Conservation (phyloP, 1,284 basidiomycete genomes). For the Pyrrhoderma noxium region DNA sequence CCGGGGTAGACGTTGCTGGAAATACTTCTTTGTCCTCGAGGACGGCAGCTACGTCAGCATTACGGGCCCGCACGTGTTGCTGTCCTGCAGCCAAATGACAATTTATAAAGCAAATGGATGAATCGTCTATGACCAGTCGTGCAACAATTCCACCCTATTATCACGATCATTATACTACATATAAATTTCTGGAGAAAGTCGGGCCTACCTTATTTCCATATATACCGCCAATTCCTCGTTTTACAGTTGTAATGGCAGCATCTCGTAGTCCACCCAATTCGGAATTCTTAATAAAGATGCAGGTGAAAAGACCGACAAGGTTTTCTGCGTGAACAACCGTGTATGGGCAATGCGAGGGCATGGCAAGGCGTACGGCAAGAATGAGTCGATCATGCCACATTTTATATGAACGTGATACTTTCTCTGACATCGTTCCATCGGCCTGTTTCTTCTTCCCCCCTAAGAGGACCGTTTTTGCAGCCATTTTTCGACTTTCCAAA, state of each 20-base stretch:
- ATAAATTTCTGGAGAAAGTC: background rate
- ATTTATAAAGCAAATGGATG: constrained; percentile 91
- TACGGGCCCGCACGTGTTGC: constrained; percentile 72
- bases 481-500: constrained; percentile 84
- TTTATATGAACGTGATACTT: constrained; percentile 79
- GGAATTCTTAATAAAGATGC: constrained; percentile 74
- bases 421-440: constrained; percentile 48
- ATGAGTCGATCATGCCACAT: constrained; percentile 83
- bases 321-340: constrained; percentile 80
- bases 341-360: constrained; percentile 66
- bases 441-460: constrained; percentile 42
- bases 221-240: constrained; percentile 85
- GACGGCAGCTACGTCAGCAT: constrained; percentile 80
- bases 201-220: constrained; percentile 88
- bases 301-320: constrained; percentile 85
- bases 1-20: constrained; percentile 39
- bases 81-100: constrained; percentile 96
- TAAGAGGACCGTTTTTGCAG: constrained; percentile 82
- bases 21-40: constrained; percentile 77
- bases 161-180: constrained; percentile 1
- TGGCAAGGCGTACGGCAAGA: constrained; percentile 60
- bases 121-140: constrained; percentile 86
- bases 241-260: constrained; percentile 72
- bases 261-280: constrained; percentile 59
- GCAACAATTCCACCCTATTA: constrained; percentile 82